Conservation (phyloP, 805 yeast species). For the Cyberlindnera nakhonratchasimensis region DNA sequence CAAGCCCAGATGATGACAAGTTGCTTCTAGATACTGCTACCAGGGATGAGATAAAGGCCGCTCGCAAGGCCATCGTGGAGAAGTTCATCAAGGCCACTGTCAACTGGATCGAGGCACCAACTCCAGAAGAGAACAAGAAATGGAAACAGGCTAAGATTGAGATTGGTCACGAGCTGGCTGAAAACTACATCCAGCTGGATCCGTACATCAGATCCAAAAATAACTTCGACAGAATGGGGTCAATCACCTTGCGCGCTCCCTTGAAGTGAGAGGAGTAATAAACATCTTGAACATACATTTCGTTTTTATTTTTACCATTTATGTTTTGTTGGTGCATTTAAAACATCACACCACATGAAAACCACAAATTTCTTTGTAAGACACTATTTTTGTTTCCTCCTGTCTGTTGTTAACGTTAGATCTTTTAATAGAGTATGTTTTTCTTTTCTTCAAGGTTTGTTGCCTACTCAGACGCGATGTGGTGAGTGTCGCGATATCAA, state of each 20-base stretch:
- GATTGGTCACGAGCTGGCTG: constrained; percentile 49
- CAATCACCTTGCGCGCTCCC: constrained; percentile 13
- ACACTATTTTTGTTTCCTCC: no score
- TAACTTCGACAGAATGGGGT: constrained; percentile 73
- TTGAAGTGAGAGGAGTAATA: neutral
- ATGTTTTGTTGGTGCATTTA: no score
- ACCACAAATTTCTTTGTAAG: no score
- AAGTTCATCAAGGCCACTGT: constrained; percentile 62
- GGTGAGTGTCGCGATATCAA: no score
- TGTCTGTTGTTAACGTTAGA: no score
- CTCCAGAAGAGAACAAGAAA: constrained; percentile 44
- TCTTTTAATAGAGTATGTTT: no score
- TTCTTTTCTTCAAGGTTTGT: no score
- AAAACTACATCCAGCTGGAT: constrained; percentile 68
- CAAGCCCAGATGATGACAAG: constrained; percentile 57
- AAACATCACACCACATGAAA: no score
- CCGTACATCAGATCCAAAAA: constrained; percentile 80
- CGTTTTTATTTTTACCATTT: no score
- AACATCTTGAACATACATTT: no score
- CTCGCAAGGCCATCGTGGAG: constrained; percentile 53
- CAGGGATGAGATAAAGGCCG: constrained; percentile 41
- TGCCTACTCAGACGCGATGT: no score
- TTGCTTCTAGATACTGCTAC: constrained; percentile 42
- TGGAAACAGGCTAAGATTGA: constrained; percentile 52
- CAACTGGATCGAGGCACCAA: constrained; percentile 71